Conservation (phyloP, 2,329 filamentous ascomycete genomes). For the Aspergillus terreus region DNA sequence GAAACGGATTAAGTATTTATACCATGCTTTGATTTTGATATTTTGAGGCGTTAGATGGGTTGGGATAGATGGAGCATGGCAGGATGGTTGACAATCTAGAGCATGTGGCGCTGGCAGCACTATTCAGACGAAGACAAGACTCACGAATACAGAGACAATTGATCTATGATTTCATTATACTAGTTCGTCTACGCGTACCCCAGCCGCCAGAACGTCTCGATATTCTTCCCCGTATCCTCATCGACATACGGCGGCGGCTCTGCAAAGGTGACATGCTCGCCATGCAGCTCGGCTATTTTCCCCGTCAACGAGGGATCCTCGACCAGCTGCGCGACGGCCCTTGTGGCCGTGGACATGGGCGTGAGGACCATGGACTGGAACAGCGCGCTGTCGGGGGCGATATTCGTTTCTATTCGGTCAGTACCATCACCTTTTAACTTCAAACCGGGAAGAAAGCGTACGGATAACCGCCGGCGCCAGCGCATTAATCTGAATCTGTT, state of each 20-base stretch:
- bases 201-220: constrained; percentile 47
- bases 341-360: constrained; percentile 48
- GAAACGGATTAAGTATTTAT: constrained; percentile 25
- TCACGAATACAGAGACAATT: no score
- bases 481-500: constrained; percentile 50
- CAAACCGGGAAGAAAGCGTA: constrained; percentile 24
- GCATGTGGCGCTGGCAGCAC: no score
- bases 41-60: no score
- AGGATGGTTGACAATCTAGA: no score
- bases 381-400: constrained; percentile 42
- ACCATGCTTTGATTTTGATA: no score
- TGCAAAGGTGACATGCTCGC: constrained; percentile 47
- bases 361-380: constrained; percentile 51
- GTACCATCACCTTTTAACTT: background rate
- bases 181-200: constrained; percentile 40
- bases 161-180: no score
- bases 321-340: constrained; percentile 43
- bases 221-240: constrained; percentile 45
- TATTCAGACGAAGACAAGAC: no score
- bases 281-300: constrained; percentile 51
- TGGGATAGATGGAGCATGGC: no score
- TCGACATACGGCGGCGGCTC: constrained; percentile 47
- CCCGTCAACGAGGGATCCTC: constrained; percentile 41
- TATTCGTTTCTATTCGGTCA: constrained; percentile 40
- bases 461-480: constrained; percentile 50